A percentile compares a stretch with the other conserved stretches of the same genome.
These are phyloP conservation scores for Nephelium lappaceum DNA, from an alignment of 345 rosid genomes.

Conservation along the genomic window DNA sequence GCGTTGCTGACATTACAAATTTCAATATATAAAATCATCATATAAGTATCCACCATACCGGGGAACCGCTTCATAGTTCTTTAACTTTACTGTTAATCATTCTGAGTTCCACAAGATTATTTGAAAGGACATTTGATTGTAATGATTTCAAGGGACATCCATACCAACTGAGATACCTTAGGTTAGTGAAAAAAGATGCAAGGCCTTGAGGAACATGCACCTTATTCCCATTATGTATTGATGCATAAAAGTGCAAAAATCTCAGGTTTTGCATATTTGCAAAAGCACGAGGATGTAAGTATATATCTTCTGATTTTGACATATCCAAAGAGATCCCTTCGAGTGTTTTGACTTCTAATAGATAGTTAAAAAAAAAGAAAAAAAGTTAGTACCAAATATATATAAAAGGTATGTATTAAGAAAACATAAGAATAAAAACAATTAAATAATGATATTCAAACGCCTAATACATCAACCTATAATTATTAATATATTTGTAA, in stretches of 20 bases:
- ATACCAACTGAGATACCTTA: constrained; percentile 25
- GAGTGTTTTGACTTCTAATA: not conserved
- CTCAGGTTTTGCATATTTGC: not conserved
- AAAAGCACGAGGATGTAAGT: not conserved
- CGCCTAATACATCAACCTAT: no score
- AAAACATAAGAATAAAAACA: no score
- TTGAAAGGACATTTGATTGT: not conserved
- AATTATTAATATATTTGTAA: no score
- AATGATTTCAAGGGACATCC: constrained; percentile 1
- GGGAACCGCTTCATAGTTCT: not conserved
- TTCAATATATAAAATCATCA: not conserved
- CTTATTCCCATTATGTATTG: not conserved
- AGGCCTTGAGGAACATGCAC: not conserved
- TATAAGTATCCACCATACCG: not conserved
- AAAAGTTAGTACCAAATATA: not conserved
- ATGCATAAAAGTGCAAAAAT: constrained; percentile 10
- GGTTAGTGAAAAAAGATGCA: not conserved
- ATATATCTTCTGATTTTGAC: not conserved
- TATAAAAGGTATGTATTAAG: no score
- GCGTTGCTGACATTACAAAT: not conserved
- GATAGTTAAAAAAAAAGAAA: not conserved
- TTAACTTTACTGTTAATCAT: constrained; percentile 11
- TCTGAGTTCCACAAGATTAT: not conserved
- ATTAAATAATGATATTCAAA: no score
- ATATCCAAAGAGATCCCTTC: constrained; percentile 15